Evolutionary conservation across 805 yeast species (phyloP).

Genomic region (Teunomyces stri): DNA sequence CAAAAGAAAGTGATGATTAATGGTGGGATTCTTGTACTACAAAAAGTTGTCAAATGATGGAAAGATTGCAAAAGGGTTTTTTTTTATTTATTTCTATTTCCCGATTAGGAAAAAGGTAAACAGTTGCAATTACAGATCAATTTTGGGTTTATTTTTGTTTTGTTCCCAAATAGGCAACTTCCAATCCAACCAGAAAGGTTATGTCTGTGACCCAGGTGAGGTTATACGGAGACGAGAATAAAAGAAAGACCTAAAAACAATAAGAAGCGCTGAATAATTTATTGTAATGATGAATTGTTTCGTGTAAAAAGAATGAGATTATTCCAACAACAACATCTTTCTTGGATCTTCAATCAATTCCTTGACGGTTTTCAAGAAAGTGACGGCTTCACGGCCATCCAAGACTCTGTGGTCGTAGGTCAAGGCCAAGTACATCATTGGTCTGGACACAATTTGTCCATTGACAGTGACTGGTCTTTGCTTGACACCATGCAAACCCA

Average conservation of each 20-base stretch:
- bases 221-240: neutral
- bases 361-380: slow-evolving; percentile 92
- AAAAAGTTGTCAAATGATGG: slow-evolving; percentile 4
- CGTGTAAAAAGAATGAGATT: neutral
- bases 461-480: slow-evolving; percentile 96
- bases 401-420: slow-evolving; percentile 97
- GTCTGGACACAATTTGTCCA: slow-evolving; percentile 94
- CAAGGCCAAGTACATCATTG: slow-evolving; percentile 99
- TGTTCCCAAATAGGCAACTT: neutral
- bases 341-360: slow-evolving; percentile 98
- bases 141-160: slow-evolving; percentile 2
- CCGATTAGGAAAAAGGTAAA: slow-evolving; percentile 23
- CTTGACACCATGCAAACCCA: slow-evolving; percentile 96
- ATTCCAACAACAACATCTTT: slow-evolving; percentile 70
- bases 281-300: neutral
- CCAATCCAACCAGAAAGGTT: neutral
- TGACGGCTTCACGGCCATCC: slow-evolving; percentile 98
- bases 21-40: slow-evolving; percentile 2
- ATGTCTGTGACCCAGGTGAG: neutral
- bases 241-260: neutral
- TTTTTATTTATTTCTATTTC: slow-evolving; percentile 10
- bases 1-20: slow-evolving; percentile 2
- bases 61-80: neutral
- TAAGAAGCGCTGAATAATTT: neutral
- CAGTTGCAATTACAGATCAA: slow-evolving; percentile 13